These are phyloP conservation scores for Euryodendron excelsum DNA, from an alignment of 148 eudicot species.

Conservation along the genomic window DNA sequence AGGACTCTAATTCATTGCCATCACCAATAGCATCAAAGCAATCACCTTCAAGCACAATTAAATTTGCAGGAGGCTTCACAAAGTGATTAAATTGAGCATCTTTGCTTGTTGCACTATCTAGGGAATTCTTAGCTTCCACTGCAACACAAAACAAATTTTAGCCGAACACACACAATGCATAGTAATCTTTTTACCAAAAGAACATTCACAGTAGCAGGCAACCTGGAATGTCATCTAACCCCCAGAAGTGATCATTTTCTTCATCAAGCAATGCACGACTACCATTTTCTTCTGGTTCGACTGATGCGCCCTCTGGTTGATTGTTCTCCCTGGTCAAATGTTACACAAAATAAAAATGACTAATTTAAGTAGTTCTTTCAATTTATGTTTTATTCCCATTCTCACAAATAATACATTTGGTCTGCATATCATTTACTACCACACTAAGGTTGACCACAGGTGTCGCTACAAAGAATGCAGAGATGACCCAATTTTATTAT, in stretches of 20 bases:
- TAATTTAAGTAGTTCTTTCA: not conserved
- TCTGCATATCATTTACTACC: not conserved
- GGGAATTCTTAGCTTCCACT: constrained; percentile 69
- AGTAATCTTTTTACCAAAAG: not conserved
- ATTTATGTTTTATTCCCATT: not conserved
- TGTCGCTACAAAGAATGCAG: not conserved
- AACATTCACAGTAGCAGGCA: constrained; percentile 6
- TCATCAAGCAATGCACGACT: constrained; percentile 43
- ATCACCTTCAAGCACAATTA: constrained; percentile 94
- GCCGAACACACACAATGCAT: not conserved
- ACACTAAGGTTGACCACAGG: not conserved
- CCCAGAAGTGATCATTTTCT: constrained; percentile 71
- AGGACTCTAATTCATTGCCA: constrained; percentile 79
- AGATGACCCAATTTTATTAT: too few species aligned
- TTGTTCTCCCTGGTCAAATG: constrained; percentile 50
- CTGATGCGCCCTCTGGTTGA: constrained; percentile 41
- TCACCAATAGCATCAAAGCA: constrained; percentile 77
- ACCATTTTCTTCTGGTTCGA: constrained; percentile 51
- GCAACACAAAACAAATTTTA: constrained; percentile 30
- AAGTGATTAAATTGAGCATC: constrained; percentile 42
- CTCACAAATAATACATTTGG: not conserved
- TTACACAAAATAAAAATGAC: not conserved
- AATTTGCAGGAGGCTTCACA: constrained; percentile 81
- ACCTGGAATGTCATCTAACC: constrained; percentile 81
- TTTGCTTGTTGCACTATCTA: constrained; percentile 46